Evolutionary conservation across 257 asterid species (phyloP).

Genomic region (Galeopsis tetrahit): DNA sequence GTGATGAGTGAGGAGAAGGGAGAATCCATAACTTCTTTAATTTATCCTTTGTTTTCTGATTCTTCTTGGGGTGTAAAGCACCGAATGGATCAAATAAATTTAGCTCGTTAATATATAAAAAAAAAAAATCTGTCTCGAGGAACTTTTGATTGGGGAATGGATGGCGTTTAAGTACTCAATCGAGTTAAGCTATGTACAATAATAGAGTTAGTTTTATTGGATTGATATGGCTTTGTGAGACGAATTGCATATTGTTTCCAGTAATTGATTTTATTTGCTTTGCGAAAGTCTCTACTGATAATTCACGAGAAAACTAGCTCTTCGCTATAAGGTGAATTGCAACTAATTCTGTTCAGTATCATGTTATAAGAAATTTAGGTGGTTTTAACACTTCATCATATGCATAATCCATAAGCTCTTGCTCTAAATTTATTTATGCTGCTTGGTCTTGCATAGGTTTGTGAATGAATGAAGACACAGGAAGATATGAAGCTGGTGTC

Average conservation of each 20-base stretch:
- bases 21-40: neutral
- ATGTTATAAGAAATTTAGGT: neutral
- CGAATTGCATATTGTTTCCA: neutral
- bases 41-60: neutral
- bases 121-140: neutral
- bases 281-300: neutral
- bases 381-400: neutral
- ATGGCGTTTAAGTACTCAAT: neutral
- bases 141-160: slow-evolving; percentile 17
- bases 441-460: slow-evolving; percentile 52
- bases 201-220: neutral
- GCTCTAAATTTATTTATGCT: slow-evolving; percentile 15
- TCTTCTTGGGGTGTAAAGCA: neutral
- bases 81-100: neutral
- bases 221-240: neutral
- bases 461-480: slow-evolving; percentile 91
- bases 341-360: neutral
- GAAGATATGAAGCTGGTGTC: slow-evolving; percentile 75
- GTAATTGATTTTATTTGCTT: neutral
- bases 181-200: neutral
- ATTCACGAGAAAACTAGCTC: neutral
- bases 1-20: slow-evolving; percentile 13
- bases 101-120: neutral
- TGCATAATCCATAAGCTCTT: neutral
- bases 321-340: neutral